Conservation (phyloP, 805 yeast genomes). For the Metschnikowia gelsemii region DNA sequence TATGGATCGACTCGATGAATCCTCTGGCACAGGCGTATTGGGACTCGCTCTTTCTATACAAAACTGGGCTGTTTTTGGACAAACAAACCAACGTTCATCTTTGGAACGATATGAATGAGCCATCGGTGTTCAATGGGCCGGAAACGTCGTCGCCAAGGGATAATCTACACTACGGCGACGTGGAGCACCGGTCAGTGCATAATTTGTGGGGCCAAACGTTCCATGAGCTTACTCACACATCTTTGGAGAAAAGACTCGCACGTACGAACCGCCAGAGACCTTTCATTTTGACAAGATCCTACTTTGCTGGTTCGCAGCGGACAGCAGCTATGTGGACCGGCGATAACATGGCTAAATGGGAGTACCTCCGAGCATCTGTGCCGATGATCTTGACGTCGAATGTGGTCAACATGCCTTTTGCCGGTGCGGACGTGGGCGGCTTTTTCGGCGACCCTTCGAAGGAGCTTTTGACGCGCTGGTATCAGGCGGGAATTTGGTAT, state of each 20-base stretch:
- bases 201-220: constrained; percentile 78
- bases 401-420: constrained; percentile 82
- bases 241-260: constrained; percentile 53
- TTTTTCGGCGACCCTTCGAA: constrained; percentile 86
- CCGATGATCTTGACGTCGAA: constrained; percentile 88
- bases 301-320: constrained; percentile 87
- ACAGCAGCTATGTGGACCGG: constrained; percentile 98
- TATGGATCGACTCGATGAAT: constrained; percentile 87
- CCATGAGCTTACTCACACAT: constrained; percentile 75
- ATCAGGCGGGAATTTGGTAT: constrained; percentile 92
- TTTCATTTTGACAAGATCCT: constrained; percentile 82
- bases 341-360: constrained; percentile 94
- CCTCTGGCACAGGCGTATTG: constrained; percentile 62
- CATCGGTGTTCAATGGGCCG: constrained; percentile 92
- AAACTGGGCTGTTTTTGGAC: constrained; percentile 32
- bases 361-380: constrained; percentile 69
- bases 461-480: constrained; percentile 88
- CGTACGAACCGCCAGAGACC: constrained; percentile 61
- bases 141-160: constrained; percentile 90
- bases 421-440: constrained; percentile 97
- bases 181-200: constrained; percentile 92
- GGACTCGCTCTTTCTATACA: constrained; percentile 50
- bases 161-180: constrained; percentile 68
- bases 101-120: constrained; percentile 99
- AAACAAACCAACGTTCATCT: constrained; percentile 68